Conservation (phyloP, 2,329 filamentous ascomycete genomes). For the Colletotrichum truncatum region DNA sequence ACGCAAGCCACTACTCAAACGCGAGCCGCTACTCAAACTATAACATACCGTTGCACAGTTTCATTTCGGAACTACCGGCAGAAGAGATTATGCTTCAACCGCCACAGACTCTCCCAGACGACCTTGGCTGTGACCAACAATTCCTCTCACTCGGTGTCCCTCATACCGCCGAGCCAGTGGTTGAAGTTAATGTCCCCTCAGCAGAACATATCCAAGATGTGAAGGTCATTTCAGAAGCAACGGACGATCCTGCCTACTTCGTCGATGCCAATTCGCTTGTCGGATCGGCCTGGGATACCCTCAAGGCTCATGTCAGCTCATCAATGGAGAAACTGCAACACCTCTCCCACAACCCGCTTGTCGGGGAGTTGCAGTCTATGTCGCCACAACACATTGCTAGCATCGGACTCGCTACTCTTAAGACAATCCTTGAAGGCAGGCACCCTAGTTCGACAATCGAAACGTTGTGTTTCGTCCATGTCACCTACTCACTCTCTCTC, state of each 20-base stretch:
- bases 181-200: slow-evolving; percentile 46
- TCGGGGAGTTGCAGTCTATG: slow-evolving; percentile 49
- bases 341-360: slow-evolving; percentile 51
- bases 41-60: slow-evolving; percentile 34
- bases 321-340: slow-evolving; percentile 54
- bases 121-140: slow-evolving; percentile 43
- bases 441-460: slow-evolving; percentile 50
- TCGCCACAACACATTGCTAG: slow-evolving; percentile 48
- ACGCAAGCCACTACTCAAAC: slow-evolving; percentile 35
- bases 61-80: slow-evolving; percentile 53
- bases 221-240: background rate
- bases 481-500: slow-evolving; percentile 60
- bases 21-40: slow-evolving; percentile 35
- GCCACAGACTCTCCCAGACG: slow-evolving; percentile 37
- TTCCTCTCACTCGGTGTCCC: slow-evolving; percentile 46
- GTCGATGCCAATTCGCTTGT: slow-evolving; percentile 50
- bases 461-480: slow-evolving; percentile 60
- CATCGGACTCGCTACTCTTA: slow-evolving; percentile 52
- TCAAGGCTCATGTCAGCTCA: slow-evolving; percentile 55
- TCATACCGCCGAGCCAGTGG: slow-evolving; percentile 43
- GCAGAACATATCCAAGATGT: slow-evolving; percentile 37
- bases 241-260: slow-evolving; percentile 32
- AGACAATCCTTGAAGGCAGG: slow-evolving; percentile 48
- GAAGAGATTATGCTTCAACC: slow-evolving; percentile 48
- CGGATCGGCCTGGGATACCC: slow-evolving; percentile 52